Evolutionary conservation across 1,284 basidiomycete genomes (phyloP).

Genomic region (Exobasidium rhododendri): DNA sequence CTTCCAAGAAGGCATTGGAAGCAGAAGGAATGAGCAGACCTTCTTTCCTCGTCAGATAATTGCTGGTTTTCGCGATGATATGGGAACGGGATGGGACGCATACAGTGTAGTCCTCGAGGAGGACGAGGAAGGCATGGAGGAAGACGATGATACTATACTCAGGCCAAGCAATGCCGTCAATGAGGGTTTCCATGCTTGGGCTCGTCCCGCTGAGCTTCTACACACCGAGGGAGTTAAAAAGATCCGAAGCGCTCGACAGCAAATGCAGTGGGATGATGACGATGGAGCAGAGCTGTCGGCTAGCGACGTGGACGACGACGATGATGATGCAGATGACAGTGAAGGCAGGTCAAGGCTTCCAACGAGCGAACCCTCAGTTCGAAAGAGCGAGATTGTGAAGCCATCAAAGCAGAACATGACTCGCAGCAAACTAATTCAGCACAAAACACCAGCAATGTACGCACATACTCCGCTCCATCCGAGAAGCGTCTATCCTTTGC

Average conservation of each 20-base stretch:
- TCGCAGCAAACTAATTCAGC: background rate
- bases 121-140: constrained; percentile 13
- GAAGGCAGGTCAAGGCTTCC: background rate
- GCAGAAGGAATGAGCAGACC: constrained; percentile 32
- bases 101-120: constrained; percentile 14
- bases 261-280: constrained; percentile 8
- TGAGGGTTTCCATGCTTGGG: constrained; percentile 10
- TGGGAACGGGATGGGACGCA: constrained; percentile 12
- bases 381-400: background rate
- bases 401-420: background rate
- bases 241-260: background rate
- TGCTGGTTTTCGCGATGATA: constrained; percentile 43
- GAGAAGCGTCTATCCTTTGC: background rate
- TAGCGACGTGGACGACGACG: constrained; percentile 8
- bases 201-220: background rate
- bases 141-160: constrained; percentile 16
- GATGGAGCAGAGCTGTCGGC: constrained; percentile 10
- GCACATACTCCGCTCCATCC: constrained; percentile 13
- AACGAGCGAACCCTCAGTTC: background rate
- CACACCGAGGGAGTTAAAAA: constrained; percentile 1
- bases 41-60: constrained; percentile 44
- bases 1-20: constrained; percentile 40
- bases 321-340: background rate
- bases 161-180: background rate
- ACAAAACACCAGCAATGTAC: background rate